Evolutionary conservation across 164 flowering plant genomes (phyloP), one percentile per base, ranked within the genome.

Genomic region (Warburgia ugandensis): DNA sequence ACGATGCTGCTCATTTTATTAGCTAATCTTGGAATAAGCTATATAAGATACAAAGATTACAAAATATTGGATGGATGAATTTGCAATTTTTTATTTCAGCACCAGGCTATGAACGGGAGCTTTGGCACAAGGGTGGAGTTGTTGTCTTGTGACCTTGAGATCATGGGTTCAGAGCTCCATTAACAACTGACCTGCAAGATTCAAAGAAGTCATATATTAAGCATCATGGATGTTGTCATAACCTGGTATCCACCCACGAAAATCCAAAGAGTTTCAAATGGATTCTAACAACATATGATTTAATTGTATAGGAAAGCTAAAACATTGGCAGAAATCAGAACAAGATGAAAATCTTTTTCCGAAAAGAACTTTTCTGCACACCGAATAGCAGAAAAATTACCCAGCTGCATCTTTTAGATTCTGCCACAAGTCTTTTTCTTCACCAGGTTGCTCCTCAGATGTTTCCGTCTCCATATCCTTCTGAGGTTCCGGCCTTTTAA

Each of bases 91-190:
- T n/a, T n/a, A n/a, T n/a, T n/a, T n/a, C n/a, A n/a, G n/a, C n/a
- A n/a, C n/a, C n/a, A n/a, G n/a, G n/a, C n/a, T n/a, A n/a, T n/a
- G n/a, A n/a, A n/a, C n/a, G n/a, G n/a, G n/a, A n/a, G n/a, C n/a
- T n/a, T n/a, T n/a, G n/a, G n/a, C n/a, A n/a, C n/a, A n/a, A n/a
- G 17, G 11, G 48, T 51, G 65, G 70, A 86, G 28, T 80, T 68
- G 64, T 80, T 84, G 73, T 86, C 88, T 71, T 74, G 83, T 54
- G 86, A 56, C 95, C 96, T 86, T 50, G n/a, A n/a, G n/a, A n/a
- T n/a, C n/a, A n/a, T n/a, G n/a, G n/a, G n/a, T 77, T 90, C 32
- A 81, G 55, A 49, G 73, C 95, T 60, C 96, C 97, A 64, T 76
- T 79, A 38, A 80, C 87, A 51, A 74, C 73, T 49, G 94, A 75